These are phyloP conservation scores for Zasmidium cellare DNA, from an alignment of 2,329 filamentous ascomycete species.

Conservation along the genomic window DNA sequence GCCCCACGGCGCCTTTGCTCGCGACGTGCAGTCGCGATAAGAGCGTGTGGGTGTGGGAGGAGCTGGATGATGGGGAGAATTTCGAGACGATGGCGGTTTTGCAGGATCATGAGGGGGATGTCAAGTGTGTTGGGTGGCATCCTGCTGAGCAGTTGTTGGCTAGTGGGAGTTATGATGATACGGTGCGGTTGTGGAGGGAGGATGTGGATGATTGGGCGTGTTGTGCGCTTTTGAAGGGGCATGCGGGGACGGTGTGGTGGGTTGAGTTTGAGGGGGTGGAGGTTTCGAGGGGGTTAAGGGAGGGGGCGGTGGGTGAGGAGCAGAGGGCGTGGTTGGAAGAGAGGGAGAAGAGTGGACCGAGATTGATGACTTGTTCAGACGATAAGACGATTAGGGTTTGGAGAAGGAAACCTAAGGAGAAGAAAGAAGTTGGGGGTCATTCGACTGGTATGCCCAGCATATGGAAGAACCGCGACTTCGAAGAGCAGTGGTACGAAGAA, in stretches of 20 bases:
- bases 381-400: constrained; percentile 80
- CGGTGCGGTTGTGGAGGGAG: constrained; percentile 83
- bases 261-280: constrained; percentile 64
- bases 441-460: constrained; percentile 71
- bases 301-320: constrained; percentile 17
- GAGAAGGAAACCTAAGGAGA: constrained; percentile 62
- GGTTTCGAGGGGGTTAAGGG: constrained; percentile 23
- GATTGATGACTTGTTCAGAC: constrained; percentile 81
- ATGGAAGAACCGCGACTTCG: constrained; percentile 69
- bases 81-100: constrained; percentile 96
- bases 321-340: constrained; percentile 38
- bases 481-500: constrained; percentile 83
- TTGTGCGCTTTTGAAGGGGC: constrained; percentile 76
- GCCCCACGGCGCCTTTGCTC: constrained; percentile 71
- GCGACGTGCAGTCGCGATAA: constrained; percentile 93
- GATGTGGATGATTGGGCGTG: constrained; percentile 94
- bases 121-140: constrained; percentile 93
- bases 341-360: constrained; percentile 47
- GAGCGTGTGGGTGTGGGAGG: constrained; percentile 98
- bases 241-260: constrained; percentile 86
- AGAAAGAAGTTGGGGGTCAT: constrained; percentile 36
- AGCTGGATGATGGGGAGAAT: constrained; percentile 86
- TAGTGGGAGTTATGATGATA: constrained; percentile 92
- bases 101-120: constrained; percentile 91
- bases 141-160: constrained; percentile 77